A percentile compares a stretch with the other conserved stretches of the same genome.
These are phyloP conservation scores for Pleurotus salmoneostramineus DNA, from an alignment of 768 basidiomycete genomes.

Conservation along the genomic window DNA sequence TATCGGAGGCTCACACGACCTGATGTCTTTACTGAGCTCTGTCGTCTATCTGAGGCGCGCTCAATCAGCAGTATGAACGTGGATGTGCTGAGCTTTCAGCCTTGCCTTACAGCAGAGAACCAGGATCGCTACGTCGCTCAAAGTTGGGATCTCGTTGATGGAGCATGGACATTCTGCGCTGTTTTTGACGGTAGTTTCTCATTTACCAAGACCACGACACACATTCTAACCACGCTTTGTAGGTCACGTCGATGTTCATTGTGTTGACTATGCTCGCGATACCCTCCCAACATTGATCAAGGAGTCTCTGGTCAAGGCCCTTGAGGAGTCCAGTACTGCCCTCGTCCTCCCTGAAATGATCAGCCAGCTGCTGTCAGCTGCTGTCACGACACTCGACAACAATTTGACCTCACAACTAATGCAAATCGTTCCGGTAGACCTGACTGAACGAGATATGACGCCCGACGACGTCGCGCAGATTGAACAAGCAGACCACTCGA, in stretches of 20 bases:
- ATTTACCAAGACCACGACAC: no score
- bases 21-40: conserved; percentile 33
- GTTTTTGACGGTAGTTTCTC: conserved; percentile 28
- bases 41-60: conserved; percentile 29
- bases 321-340: conserved; percentile 20
- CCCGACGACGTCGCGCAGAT: not conserved
- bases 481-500: conserved; percentile 9
- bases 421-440: conserved; percentile 35
- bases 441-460: conserved; percentile 6
- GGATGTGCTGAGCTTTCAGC: conserved; percentile 28
- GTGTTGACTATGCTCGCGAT: conserved; percentile 39
- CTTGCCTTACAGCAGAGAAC: conserved; percentile 23
- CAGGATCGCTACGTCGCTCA: conserved; percentile 32
- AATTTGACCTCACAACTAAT: conserved; percentile 39
- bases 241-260: conserved; percentile 48
- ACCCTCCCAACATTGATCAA: conserved; percentile 37
- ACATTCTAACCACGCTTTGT: conserved; percentile 19
- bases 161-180: conserved; percentile 27
- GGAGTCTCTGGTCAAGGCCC: conserved; percentile 22
- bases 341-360: conserved; percentile 25
- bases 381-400: conserved; percentile 37
- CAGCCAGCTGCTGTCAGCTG: conserved; percentile 32
- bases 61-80: conserved; percentile 20
- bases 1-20: conserved; percentile 44
- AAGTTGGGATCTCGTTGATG: conserved; percentile 25